Base-by-base conservation (phyloP, 352 stramenopile genomes). In the Pythium chondricola region DNA sequence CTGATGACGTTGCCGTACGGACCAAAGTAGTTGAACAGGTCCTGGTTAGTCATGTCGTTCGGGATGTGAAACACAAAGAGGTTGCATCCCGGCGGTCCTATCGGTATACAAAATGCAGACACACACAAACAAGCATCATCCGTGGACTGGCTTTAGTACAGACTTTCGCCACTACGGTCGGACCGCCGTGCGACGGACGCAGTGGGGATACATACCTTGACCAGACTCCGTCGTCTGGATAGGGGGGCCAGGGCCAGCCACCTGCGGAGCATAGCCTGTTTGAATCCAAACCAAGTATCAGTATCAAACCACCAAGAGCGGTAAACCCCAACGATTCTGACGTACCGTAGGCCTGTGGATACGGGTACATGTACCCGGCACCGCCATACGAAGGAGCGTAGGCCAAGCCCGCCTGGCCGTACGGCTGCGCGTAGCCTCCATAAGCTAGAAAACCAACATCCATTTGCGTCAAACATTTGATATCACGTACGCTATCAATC, bases 1-100 rank as follows among this genome's bases (percentile, higher is more conserved):
- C 84, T 97, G 58, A 98, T 85, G 47, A 98, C 76, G 67, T 97
- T 97, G 52, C 95, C 95, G 75, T 96, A 98, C 27, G 83, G 85
- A 58, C 67, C 75, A 74, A 98, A 98, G 70, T 97, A 89, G 61
- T 97, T 85, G 69, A 96, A 97, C 71, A 98, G 90, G 76, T 98
- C 93, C 65, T 92, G 71, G 73, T 98, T 98, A 64, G 90, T 96
- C 71, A 98, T 97, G 63, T 97, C 85, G 83, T 97, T 98, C 56
- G 95, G 95, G 75, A 98, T 98, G 71, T 98, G 92, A 81, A 98
- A 98, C 51, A 98, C 90, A 83, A 98, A 98, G 20, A 98, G 71
- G 73, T 98, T 98, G 63, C 91, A 96, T 62, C 91, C 92, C 78
- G 93, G 88, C 45, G 93, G 93, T 61, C 92, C 90, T 93, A n/a